A percentile compares a stretch with the other conserved stretches of the same genome.
phyloP scores from a whole-genome alignment of 1,284 basidiomycete species.

The Spongispora temasekensis region DNA sequence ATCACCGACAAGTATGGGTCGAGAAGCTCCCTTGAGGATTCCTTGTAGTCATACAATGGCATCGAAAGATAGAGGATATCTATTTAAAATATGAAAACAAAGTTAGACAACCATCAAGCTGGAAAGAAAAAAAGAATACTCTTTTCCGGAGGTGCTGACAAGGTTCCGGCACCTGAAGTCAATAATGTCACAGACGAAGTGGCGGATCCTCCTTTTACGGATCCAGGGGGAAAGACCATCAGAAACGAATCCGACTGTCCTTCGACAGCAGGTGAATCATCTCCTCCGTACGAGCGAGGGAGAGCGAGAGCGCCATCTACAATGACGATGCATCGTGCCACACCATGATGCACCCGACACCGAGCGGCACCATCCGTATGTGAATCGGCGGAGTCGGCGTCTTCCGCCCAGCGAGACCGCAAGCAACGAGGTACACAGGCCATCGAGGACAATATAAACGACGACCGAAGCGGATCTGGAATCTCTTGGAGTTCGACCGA shows the following conservation, averaged over 20 bases:
- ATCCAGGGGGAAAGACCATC: conserved; percentile 81
- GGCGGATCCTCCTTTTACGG: conserved; percentile 47
- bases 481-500: conserved; percentile 62
- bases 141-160: conserved; percentile 83
- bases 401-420: conserved; percentile 17
- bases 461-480: conserved; percentile 48
- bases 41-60: conserved; percentile 38
- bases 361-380: conserved; percentile 8
- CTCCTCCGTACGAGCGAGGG: conserved; percentile 23
- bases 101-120: neutral
- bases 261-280: conserved; percentile 19
- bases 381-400: neutral
- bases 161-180: conserved; percentile 81
- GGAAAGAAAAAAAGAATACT: conserved; percentile 51
- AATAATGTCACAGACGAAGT: conserved; percentile 65
- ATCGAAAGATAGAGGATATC: conserved; percentile 65
- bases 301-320: conserved; percentile 48
- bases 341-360: conserved; percentile 16
- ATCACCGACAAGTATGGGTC: conserved; percentile 61
- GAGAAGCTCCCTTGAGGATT: conserved; percentile 50
- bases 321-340: conserved; percentile 72
- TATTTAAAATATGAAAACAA: too few species aligned
- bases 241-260: conserved; percentile 46
- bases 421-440: conserved; percentile 37
- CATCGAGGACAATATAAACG: conserved; percentile 47